Conservation (phyloP, 352 stramenopile species). For the Phytophthora constricta region DNA sequence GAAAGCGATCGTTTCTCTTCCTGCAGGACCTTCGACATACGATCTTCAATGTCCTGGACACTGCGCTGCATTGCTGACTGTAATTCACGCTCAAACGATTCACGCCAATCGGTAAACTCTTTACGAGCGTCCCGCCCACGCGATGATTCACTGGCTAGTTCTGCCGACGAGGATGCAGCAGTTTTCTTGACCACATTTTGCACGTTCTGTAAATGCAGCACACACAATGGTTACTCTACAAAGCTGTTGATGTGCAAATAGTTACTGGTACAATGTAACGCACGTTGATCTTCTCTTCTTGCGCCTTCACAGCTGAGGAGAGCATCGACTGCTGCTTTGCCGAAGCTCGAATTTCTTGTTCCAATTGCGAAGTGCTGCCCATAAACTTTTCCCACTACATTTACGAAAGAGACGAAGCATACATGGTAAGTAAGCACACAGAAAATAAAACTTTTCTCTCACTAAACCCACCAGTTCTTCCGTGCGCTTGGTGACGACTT, state of each 20-base stretch:
- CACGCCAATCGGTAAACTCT: constrained; percentile 42
- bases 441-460: neutral
- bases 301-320: constrained; percentile 35
- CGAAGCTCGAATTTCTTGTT: constrained; percentile 38
- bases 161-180: neutral
- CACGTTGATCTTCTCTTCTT: constrained; percentile 58
- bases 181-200: constrained; percentile 33
- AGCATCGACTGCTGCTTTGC: constrained; percentile 41
- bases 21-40: constrained; percentile 62
- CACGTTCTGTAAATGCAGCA: constrained; percentile 24
- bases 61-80: constrained; percentile 56
- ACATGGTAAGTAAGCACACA: constrained; percentile 2
- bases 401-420: too few relatives aligned
- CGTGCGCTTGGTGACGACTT: constrained; percentile 64
- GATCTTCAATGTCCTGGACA: constrained; percentile 62
- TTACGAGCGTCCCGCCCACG: constrained; percentile 30
- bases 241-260: constrained; percentile 4
- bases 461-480: constrained; percentile 60
- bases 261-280: constrained; percentile 6
- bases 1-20: constrained; percentile 64
- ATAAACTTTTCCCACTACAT: constrained; percentile 67
- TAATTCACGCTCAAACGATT: constrained; percentile 46
- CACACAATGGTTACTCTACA: constrained; percentile 9
- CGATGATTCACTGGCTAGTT: constrained; percentile 12
- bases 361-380: constrained; percentile 44